Percentiles rank a stretch among this genome's conserved stretches.
phyloP scores from a whole-genome alignment of 1,284 basidiomycete species.

The Heterobasidion irregulare region DNA sequence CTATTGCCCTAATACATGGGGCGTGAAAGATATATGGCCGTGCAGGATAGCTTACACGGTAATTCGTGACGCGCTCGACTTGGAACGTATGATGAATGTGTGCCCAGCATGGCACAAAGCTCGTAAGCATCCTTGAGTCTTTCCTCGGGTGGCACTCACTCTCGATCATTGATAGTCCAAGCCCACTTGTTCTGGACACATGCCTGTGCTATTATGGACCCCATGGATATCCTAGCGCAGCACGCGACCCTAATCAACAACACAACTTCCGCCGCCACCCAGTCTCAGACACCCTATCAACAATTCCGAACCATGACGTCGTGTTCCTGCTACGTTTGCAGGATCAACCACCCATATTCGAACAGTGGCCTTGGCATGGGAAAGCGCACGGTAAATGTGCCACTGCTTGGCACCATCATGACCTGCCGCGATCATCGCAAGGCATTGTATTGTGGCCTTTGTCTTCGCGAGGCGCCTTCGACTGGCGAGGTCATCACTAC shows the following conservation, averaged over 20 bases:
- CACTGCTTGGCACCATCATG: conserved; percentile 35
- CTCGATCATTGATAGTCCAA: conserved; percentile 31
- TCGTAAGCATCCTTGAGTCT: conserved; percentile 27
- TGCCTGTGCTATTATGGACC: conserved; percentile 45
- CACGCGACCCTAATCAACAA: conserved; percentile 21
- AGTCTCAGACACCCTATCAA: conserved; percentile 26
- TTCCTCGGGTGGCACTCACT: conserved; percentile 10
- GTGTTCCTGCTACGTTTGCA: conserved; percentile 56
- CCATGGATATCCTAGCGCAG: conserved; percentile 30
- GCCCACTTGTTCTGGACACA: conserved; percentile 53
- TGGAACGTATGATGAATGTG: conserved; percentile 54
- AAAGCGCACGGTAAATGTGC: conserved; percentile 33
- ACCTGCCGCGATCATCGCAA: conserved; percentile 62
- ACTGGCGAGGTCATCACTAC: conserved; percentile 32
- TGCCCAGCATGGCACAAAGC: conserved; percentile 35
- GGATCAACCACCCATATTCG: conserved; percentile 50
- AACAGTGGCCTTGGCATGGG: conserved; percentile 38
- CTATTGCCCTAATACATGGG: conserved; percentile 52
- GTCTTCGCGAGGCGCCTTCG: conserved; percentile 48
- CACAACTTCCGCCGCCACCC: conserved; percentile 18
- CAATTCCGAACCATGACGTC: conserved; percentile 34
- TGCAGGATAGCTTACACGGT: conserved; percentile 47
- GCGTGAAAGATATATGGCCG: conserved; percentile 46
- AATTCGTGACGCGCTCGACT: conserved; percentile 41
- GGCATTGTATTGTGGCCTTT: conserved; percentile 53